Base-by-base conservation (phyloP, 768 basidiomycete species). In the Boletus subparvulus region DNA sequence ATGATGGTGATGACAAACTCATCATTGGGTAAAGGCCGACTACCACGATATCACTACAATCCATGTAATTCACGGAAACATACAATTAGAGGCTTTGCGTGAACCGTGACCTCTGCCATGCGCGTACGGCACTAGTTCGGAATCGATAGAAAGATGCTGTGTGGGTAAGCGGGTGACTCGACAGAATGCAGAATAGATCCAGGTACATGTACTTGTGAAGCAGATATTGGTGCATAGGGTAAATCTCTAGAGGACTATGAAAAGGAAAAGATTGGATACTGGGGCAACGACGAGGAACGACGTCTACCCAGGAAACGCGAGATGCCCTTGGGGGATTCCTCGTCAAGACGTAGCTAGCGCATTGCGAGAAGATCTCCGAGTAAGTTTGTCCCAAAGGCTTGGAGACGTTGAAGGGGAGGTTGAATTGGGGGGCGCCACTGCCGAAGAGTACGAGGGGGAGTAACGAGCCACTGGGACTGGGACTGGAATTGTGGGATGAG, bases 1-100 rank as follows among this genome's bases (percentile, higher is more conserved):
- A 85, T 67, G 94, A 95, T 35, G 89, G 76, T 43, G 92, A 94
- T 59, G 84, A 82, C 67, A 96, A 96, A 77, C 77, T 97, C 60
- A 68, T 93, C 70, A 83, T 97, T 70, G 94, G 94, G 80, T 97
- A 80, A 55, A 55, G 10, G 36, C 36, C 19, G 16, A 44, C 14
- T 26, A 26, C 47, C 21, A 43, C 21, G 42, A 46, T 61, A 59
- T 50, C 47, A 50, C 47, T 62, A 60, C 59, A 57, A 47, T 44
- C 17, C 50, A 26, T 62, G 70, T 66, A 58, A 58, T 63, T 49
- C 61, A 45, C 43, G 48, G 56, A 57, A 54, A 48, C 54, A 62
- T 41, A 46, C 57, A 65, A 68, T 61, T 68, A 69, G 68, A 70
- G 45, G 19, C 35, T 42, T 57, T 55, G 54, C 21, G 46, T 57